Evolutionary conservation across 1,284 basidiomycete genomes (phyloP).

Genomic region (Malassezia brasiliensis): DNA sequence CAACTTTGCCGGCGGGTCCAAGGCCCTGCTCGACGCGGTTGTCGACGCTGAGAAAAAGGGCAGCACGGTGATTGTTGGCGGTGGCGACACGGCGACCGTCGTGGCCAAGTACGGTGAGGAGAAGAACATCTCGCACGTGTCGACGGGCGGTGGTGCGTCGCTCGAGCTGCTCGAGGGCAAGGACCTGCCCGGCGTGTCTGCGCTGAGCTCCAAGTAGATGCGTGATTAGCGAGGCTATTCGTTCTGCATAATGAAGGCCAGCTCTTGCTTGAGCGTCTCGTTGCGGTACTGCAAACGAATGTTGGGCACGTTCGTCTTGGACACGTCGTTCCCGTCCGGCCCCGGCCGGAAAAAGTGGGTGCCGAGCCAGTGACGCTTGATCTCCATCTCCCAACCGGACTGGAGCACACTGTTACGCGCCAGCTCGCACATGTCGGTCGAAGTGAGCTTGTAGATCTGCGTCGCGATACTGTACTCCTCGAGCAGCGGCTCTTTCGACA

Average conservation of each 20-base stretch:
- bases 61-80: conserved; percentile 73
- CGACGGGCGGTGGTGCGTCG: conserved; percentile 90
- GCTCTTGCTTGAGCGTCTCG: conserved; percentile 16
- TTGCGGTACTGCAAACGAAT: conserved; percentile 16
- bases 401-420: conserved; percentile 93
- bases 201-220: conserved; percentile 14
- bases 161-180: conserved; percentile 51
- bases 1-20: conserved; percentile 76
- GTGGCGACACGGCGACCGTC: conserved; percentile 48
- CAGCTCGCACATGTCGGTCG: conserved; percentile 63
- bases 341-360: conserved; percentile 63
- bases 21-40: conserved; percentile 72
- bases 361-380: conserved; percentile 81
- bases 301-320: conserved; percentile 72
- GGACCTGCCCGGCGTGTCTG: conserved; percentile 14
- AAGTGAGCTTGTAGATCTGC: conserved; percentile 47
- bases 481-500: conserved; percentile 65
- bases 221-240: neutral
- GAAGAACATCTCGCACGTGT: conserved; percentile 85
- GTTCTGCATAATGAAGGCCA: conserved; percentile 14
- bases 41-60: conserved; percentile 79
- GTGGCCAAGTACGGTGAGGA: conserved; percentile 59
- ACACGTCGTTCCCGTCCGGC: conserved; percentile 38
- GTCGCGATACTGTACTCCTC: conserved; percentile 98
- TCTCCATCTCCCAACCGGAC: conserved; percentile 96